These are phyloP conservation scores for Coniferiporia weirii DNA, from an alignment of 1,284 basidiomycete genomes.

Conservation along the genomic window DNA sequence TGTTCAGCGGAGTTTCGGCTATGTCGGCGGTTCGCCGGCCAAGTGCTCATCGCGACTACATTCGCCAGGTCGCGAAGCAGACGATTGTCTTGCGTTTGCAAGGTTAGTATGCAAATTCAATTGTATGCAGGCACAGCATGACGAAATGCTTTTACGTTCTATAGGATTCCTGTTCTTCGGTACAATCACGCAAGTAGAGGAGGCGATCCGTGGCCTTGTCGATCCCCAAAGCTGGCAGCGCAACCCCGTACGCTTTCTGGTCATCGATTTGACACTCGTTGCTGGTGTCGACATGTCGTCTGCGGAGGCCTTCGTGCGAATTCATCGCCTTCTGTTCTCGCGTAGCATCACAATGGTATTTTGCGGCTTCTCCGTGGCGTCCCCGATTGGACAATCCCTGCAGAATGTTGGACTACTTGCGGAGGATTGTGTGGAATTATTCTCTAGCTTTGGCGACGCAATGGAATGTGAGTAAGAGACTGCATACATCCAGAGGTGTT, in stretches of 20 bases:
- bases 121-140: background rate
- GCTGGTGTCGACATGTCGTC: slow-evolving; percentile 92
- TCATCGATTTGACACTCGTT: slow-evolving; percentile 83
- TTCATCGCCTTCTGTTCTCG: slow-evolving; percentile 77
- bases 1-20: slow-evolving; percentile 74
- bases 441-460: slow-evolving; percentile 82
- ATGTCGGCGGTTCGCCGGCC: slow-evolving; percentile 92
- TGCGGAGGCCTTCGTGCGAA: slow-evolving; percentile 90
- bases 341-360: slow-evolving; percentile 83
- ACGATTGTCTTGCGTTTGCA: slow-evolving; percentile 89
- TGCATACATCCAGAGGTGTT: slow-evolving; percentile 2
- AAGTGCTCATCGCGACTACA: slow-evolving; percentile 81
- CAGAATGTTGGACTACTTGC: slow-evolving; percentile 73
- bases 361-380: slow-evolving; percentile 72
- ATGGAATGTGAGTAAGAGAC: slow-evolving; percentile 73
- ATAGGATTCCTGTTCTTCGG: slow-evolving; percentile 93
- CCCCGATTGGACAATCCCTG: slow-evolving; percentile 66
- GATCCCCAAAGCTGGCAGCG: slow-evolving; percentile 71
- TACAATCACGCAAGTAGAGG: slow-evolving; percentile 86
- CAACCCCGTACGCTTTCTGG: slow-evolving; percentile 85
- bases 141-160: background rate
- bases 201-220: slow-evolving; percentile 70
- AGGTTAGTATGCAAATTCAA: slow-evolving; percentile 36
- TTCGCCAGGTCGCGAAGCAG: slow-evolving; percentile 88
- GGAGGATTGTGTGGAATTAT: slow-evolving; percentile 76